Percentiles rank a stretch among this genome's conserved stretches.
phyloP scores from a whole-genome alignment of 768 basidiomycete genomes.

The Termitomyces bulborhizus region DNA sequence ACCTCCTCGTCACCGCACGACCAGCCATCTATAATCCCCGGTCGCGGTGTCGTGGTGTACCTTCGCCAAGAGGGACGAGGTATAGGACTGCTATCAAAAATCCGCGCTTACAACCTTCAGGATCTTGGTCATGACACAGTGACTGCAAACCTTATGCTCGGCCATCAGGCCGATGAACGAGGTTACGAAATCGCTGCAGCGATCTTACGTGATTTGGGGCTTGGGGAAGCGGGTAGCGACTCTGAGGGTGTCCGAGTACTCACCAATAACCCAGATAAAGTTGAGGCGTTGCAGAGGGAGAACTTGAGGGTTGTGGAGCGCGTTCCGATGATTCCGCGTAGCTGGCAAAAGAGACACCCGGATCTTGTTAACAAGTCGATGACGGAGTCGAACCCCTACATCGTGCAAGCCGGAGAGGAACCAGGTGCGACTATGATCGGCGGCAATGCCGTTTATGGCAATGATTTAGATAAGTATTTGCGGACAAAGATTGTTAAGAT shows the following conservation, averaged over 20 bases:
- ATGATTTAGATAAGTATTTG: constrained; percentile 91
- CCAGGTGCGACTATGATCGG: constrained; percentile 79
- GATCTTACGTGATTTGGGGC: constrained; percentile 81
- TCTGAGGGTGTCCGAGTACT: constrained; percentile 64
- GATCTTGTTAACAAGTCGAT: constrained; percentile 20
- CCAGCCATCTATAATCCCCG: constrained; percentile 49
- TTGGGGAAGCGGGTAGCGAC: constrained; percentile 40
- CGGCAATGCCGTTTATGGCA: constrained; percentile 66
- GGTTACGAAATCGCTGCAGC: constrained; percentile 89
- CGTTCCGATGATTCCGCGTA: constrained; percentile 90
- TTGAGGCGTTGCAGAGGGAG: constrained; percentile 79
- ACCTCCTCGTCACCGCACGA: constrained; percentile 25
- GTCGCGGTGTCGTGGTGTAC: constrained; percentile 91
- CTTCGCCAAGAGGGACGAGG: constrained; percentile 97
- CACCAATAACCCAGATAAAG: constrained; percentile 99
- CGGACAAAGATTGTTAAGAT: constrained; percentile 94
- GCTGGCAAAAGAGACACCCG: constrained; percentile 57
- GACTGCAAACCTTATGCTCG: constrained; percentile 91
- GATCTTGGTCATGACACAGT: constrained; percentile 99
- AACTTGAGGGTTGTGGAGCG: constrained; percentile 78
- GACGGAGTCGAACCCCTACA: constrained; percentile 12
- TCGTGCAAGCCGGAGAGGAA: constrained; percentile 20
- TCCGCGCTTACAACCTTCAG: constrained; percentile 95
- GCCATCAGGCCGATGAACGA: constrained; percentile 90
- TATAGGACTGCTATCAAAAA: constrained; percentile 92